These are phyloP conservation scores for Blastobotrys elegans DNA, from an alignment of 1,139 yeast genomes.

Conservation along the genomic window DNA sequence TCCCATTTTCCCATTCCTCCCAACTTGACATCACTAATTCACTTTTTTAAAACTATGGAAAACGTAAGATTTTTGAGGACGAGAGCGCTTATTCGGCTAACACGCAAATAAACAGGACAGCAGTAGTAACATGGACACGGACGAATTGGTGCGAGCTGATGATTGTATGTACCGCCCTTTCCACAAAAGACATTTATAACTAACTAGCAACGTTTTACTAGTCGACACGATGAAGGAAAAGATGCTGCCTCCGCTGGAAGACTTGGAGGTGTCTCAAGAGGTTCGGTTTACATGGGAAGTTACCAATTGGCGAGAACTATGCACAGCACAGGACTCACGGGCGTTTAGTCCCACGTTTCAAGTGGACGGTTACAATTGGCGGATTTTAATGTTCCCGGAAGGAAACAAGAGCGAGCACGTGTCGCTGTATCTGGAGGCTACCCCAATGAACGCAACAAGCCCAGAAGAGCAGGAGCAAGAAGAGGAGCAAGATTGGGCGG, in stretches of 20 bases:
- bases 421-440: constrained; percentile 34
- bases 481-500: constrained; percentile 57
- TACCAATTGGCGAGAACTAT: constrained; percentile 54
- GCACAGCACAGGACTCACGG: constrained; percentile 32
- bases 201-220: constrained; percentile 3
- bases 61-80: too few relatives aligned
- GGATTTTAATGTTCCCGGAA: constrained; percentile 68
- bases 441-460: constrained; percentile 18
- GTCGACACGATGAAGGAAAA: constrained; percentile 28
- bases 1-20: too few relatives aligned
- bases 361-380: constrained; percentile 68
- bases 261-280: constrained; percentile 36
- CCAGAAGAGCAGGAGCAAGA: constrained; percentile 23
- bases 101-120: too few relatives aligned
- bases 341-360: constrained; percentile 13
- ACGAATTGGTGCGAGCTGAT: too few relatives aligned
- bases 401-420: constrained; percentile 36
- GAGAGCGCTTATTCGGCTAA: too few relatives aligned
- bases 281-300: constrained; percentile 67
- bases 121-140: too few relatives aligned
- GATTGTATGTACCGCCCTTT: constrained; percentile 2
- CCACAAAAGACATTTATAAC: neutral
- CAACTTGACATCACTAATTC: too few relatives aligned
- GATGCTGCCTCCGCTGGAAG: constrained; percentile 32
- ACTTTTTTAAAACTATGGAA: too few relatives aligned